Conservation (phyloP, 83 land plant genomes). For the Thuja plicata region DNA sequence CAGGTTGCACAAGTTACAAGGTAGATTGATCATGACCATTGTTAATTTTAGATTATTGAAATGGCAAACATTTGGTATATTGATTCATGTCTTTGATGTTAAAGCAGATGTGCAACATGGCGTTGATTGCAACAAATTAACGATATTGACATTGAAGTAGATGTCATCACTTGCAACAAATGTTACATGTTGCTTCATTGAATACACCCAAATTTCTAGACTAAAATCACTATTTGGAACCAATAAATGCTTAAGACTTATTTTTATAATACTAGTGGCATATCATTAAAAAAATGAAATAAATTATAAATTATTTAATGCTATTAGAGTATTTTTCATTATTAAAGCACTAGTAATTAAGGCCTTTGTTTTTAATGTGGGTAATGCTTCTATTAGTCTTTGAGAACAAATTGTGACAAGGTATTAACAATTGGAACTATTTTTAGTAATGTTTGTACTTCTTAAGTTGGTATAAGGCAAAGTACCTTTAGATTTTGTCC, state of each 20-base stretch:
- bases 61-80: not conserved
- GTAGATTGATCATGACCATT: not conserved
- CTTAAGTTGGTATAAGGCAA: too few species aligned
- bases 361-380: too few species aligned
- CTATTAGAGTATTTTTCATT: too few species aligned
- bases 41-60: not conserved
- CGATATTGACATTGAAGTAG: not conserved
- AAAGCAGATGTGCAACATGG: not conserved
- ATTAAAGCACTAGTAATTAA: too few species aligned
- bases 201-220: not conserved
- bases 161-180: not conserved
- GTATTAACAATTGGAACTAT: too few species aligned
- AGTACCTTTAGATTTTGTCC: too few species aligned
- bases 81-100: not conserved
- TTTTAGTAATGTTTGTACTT: too few species aligned
- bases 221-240: not conserved
- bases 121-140: not conserved
- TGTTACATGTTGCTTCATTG: not conserved
- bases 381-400: too few species aligned
- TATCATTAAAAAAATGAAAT: too few species aligned
- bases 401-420: too few species aligned
- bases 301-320: too few species aligned
- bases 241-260: not conserved
- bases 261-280: not conserved
- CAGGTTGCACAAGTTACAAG: not conserved